Evolutionary conservation across 208 protist species (phyloP).

Genomic region (Strigomonas oncopelti): DNA sequence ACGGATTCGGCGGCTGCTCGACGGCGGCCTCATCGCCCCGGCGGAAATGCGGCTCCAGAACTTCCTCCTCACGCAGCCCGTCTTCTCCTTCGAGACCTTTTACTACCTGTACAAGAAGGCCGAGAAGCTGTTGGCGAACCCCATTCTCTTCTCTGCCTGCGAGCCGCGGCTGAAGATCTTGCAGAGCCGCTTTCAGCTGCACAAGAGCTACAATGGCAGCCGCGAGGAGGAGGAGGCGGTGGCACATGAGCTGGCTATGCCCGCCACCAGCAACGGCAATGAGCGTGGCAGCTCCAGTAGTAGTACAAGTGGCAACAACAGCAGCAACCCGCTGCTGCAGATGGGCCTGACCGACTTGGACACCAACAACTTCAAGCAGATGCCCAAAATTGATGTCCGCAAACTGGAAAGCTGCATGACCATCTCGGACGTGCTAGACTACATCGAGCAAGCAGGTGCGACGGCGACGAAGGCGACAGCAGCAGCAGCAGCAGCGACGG

Average conservation of each 20-base stretch:
- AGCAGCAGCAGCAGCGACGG: too few relatives aligned
- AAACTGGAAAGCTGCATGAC: conserved; percentile 58
- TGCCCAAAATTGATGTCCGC: conserved; percentile 55
- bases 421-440: conserved; percentile 34
- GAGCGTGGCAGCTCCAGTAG: too few relatives aligned
- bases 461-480: conserved; percentile 1
- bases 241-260: conserved; percentile 30
- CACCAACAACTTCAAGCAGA: conserved; percentile 25
- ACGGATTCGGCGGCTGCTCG: not conserved
- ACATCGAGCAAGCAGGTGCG: conserved; percentile 31
- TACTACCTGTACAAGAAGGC: conserved; percentile 31
- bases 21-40: conserved; percentile 36
- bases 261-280: not conserved
- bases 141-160: conserved; percentile 63
- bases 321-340: conserved; percentile 14
- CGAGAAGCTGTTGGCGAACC: conserved; percentile 30
- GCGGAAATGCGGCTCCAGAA: conserved; percentile 17
- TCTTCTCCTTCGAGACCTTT: conserved; percentile 53
- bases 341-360: not conserved
- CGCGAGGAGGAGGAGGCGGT: conserved; percentile 43
- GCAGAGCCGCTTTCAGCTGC: conserved; percentile 61
- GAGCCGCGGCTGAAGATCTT: conserved; percentile 73
- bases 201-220: conserved; percentile 64
- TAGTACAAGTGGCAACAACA: not conserved
- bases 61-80: conserved; percentile 25